Evolutionary conservation across 495 filamentous ascomycete genomes (phyloP).

Genomic region (Talaromyces stipitatus): DNA sequence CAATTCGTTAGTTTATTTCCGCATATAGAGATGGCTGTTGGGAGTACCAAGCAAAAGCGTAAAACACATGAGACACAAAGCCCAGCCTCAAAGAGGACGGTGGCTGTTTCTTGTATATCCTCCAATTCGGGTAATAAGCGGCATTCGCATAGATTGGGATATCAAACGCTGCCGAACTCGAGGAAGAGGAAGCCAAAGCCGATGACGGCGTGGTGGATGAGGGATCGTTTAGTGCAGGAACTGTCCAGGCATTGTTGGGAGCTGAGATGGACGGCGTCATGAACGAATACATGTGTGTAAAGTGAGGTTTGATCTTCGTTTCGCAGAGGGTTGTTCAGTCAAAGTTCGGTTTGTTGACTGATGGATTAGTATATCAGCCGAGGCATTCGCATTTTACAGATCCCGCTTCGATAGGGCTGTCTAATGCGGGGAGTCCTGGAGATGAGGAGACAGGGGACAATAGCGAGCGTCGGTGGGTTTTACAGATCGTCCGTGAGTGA

Average conservation of each 20-base stretch:
- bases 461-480: not conserved
- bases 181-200: constrained; percentile 12
- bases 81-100: constrained; percentile 68
- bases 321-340: not conserved
- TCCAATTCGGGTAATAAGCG: constrained; percentile 87
- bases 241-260: constrained; percentile 4
- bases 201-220: constrained; percentile 14
- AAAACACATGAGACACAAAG: constrained; percentile 72
- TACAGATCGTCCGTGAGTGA: not conserved
- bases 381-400: not conserved
- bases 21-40: not conserved
- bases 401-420: not conserved
- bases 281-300: constrained; percentile 4
- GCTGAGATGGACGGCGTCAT: constrained; percentile 1
- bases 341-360: not conserved
- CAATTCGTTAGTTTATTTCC: not conserved
- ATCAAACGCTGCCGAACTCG: constrained; percentile 20
- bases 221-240: constrained; percentile 14
- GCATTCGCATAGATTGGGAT: constrained; percentile 54
- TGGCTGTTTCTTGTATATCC: constrained; percentile 68
- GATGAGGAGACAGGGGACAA: no score
- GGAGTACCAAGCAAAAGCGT: constrained; percentile 70
- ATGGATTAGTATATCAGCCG: not conserved
- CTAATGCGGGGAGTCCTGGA: not conserved
- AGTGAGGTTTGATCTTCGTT: constrained; percentile 2